Evolutionary conservation across 202 grass and related monocot genomes (phyloP), one percentile per base, ranked within the genome.

Genomic region (Thinopyrum obtusiflorum): DNA sequence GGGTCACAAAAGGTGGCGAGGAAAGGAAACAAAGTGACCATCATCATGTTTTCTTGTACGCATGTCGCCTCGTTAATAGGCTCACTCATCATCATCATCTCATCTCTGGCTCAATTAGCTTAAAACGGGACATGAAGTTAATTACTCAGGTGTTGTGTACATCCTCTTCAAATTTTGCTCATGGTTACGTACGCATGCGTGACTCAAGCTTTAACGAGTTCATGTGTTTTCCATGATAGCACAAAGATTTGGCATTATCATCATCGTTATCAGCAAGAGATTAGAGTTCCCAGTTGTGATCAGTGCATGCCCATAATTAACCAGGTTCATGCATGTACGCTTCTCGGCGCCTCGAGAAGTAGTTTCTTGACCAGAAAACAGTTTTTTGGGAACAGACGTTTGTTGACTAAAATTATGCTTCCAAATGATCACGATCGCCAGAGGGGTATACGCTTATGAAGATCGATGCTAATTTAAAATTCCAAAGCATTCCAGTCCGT

Each of bases 41-140:
- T 49, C 68, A 87, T 85, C 70, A 68, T 84, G 77, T 77, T 81
- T 81, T 81, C 81, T 65, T 62, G 80, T 84, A 87, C 69, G 61
- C 85, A 90, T 85, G 85, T 90, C 81, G 18, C 68, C 61, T 84
- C 84, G 21, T 90, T 70, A 80, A 36, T 84, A 63, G 76, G 18
- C 77, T 87, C 77, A 4, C 51, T 55, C 11, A 73, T 81, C 68
- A 29, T 80, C 67, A 28, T 51, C 47, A 32, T 76, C 72, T 49
- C 72, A 4, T 76, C 15, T 57, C 27, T 67, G 25, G 42, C 62
- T 85, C 67, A 76, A 11, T 46, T 77, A 84, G 68, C 46, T 80
- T 87, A 80, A 65, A 80, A 32, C 3, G 37, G 60, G 61, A 3
- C 47, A 61, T 33, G 49, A 23, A 76, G 31, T 28, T 55, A 53